phyloP scores from a whole-genome alignment of 305 asterid genomes.

The Fraxinus paxiana region DNA sequence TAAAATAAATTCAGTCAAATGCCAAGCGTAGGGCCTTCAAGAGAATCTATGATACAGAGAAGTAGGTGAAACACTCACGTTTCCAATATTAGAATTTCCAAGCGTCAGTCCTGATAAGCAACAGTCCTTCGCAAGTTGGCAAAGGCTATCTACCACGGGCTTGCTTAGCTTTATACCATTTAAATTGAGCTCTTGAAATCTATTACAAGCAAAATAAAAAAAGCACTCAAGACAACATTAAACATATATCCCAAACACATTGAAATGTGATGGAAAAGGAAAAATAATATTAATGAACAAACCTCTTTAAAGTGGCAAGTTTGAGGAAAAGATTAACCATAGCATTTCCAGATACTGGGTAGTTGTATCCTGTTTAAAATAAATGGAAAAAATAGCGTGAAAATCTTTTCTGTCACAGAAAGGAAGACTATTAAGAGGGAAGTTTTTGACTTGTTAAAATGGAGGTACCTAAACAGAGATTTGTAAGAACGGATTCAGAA shows the following conservation, averaged over 20 bases:
- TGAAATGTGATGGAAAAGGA: constrained; percentile 3
- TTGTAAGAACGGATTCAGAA: constrained; percentile 63
- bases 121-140: constrained; percentile 58
- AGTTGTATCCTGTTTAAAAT: constrained; percentile 62
- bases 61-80: constrained; percentile 43
- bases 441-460: constrained; percentile 2
- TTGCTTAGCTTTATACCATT: constrained; percentile 77
- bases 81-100: constrained; percentile 71
- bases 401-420: background rate
- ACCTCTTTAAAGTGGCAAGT: constrained; percentile 68
- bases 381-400: background rate
- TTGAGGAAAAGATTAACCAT: constrained; percentile 53
- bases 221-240: constrained; percentile 1
- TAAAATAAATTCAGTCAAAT: background rate
- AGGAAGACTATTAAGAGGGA: constrained; percentile 22
- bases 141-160: constrained; percentile 67
- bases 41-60: background rate
- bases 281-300: constrained; percentile 7
- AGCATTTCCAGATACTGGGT: constrained; percentile 66
- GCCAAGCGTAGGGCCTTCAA: constrained; percentile 10
- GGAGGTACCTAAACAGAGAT: constrained; percentile 65
- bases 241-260: constrained; percentile 12
- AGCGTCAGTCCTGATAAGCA: constrained; percentile 78
- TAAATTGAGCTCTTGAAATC: constrained; percentile 82
- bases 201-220: constrained; percentile 31